A percentile compares a stretch with the other conserved stretches of the same genome.
Conservation (phyloP, 306 rosid species). For the Quercus engelmannii region DNA sequence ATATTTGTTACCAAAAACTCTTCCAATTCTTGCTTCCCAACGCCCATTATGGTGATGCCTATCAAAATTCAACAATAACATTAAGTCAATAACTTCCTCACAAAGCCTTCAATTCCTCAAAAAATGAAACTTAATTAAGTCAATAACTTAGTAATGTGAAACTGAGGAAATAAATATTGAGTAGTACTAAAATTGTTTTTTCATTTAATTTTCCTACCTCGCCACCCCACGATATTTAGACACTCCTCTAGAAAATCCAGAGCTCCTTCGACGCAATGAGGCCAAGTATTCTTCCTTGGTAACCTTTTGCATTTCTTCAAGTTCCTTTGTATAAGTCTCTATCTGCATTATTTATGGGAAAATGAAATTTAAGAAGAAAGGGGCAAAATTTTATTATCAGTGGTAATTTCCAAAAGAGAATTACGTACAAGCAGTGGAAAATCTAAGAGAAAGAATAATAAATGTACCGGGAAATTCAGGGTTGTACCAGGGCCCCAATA, state of each 20-base stretch:
- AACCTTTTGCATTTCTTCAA: constrained; percentile 67
- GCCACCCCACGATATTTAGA: constrained; percentile 97
- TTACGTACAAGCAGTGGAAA: not conserved
- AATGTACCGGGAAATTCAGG: constrained; percentile 76
- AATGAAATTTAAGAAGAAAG: not conserved
- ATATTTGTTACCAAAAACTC: constrained; percentile 88
- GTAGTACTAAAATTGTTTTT: too few species aligned
- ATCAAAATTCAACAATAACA: not conserved
- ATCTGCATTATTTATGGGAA: constrained; percentile 32
- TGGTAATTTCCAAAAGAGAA: not conserved
- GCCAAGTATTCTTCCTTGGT: constrained; percentile 79
- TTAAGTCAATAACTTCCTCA: too few species aligned
- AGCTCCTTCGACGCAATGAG: constrained; percentile 70
- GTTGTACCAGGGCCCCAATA: constrained; percentile 80
- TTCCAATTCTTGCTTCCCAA: constrained; percentile 99
- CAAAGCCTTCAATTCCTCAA: too few species aligned
- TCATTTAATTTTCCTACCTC: constrained; percentile 30
- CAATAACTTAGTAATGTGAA: too few species aligned
- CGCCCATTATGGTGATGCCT: constrained; percentile 96
- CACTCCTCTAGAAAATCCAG: constrained; percentile 91
- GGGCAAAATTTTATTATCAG: not conserved
- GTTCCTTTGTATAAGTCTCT: constrained; percentile 57
- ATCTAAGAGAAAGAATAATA: not conserved
- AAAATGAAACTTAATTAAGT: too few species aligned
- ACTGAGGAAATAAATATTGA: too few species aligned